These are phyloP conservation scores for Strobilomyces confusus DNA, from an alignment of 768 basidiomycete genomes.

Conservation along the genomic window DNA sequence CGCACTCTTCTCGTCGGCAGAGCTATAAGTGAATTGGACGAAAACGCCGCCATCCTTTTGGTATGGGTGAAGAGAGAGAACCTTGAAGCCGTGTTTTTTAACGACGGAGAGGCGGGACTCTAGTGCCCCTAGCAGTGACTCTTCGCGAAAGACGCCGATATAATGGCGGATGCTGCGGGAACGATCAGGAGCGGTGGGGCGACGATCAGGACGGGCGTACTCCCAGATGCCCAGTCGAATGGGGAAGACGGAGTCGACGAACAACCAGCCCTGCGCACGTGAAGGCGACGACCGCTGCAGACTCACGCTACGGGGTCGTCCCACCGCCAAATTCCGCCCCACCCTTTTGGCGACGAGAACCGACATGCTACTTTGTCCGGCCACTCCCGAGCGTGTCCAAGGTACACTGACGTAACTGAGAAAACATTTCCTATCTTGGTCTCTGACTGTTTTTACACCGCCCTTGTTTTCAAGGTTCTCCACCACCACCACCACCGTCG, in stretches of 20 bases:
- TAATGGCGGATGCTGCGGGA: slow-evolving; percentile 59
- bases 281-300: slow-evolving; percentile 1
- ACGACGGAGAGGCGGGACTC: slow-evolving; percentile 47
- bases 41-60: slow-evolving; percentile 86
- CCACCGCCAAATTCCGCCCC: slow-evolving; percentile 9
- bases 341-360: neutral
- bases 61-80: slow-evolving; percentile 62
- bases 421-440: slow-evolving; percentile 12
- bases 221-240: slow-evolving; percentile 69
- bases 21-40: slow-evolving; percentile 62
- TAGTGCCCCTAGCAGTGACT: slow-evolving; percentile 50
- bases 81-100: slow-evolving; percentile 51
- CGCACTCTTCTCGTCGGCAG: slow-evolving; percentile 35
- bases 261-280: slow-evolving; percentile 52
- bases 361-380: neutral
- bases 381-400: neutral
- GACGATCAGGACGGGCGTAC: slow-evolving; percentile 38
- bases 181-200: slow-evolving; percentile 1
- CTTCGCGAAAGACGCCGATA: slow-evolving; percentile 56
- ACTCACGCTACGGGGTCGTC: slow-evolving; percentile 16
- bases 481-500: slow-evolving; percentile 18
- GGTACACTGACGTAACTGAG: slow-evolving; percentile 1
- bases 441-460: slow-evolving; percentile 18
- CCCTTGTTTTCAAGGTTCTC: slow-evolving; percentile 15
- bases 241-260: slow-evolving; percentile 77